Base-by-base conservation (phyloP, 106 monocot species). In the Vanilla planifolia region DNA sequence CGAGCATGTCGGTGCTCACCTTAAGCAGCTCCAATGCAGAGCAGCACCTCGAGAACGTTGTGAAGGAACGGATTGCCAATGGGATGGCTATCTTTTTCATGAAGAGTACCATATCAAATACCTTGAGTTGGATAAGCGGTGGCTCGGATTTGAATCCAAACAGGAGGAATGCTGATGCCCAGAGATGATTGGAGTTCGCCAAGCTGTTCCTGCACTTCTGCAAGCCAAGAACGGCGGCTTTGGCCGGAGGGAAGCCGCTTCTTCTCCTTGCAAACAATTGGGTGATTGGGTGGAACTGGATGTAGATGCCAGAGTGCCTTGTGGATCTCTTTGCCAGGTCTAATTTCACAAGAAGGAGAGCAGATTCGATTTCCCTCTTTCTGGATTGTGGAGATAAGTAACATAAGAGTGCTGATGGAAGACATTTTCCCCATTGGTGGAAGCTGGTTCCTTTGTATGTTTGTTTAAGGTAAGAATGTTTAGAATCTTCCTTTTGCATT, bases 71-170 rank as follows among this genome's bases (percentile, higher is more conserved):
- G 15, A 95, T 69, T 1, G 95, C 95, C 0, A 90, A 60, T 1
- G 95, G 90, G 32, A 95, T 36, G 0, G 90, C 95, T 0, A 73
- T 79, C 66, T 74, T 83, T 46, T 77, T 86, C 23, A 95, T 84
- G 74, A 90, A 95, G 15, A 73, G 64, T 0, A 86, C 83, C 83
- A 84, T 83, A 52, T 95, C 90, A 0, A 48, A 71, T 1, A 86
- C 68, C 41, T 86, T 81, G 11, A 95, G 78, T 27, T 84, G 80
- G 10, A 95, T 86, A 3, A 81, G 47, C 10, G 90, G 83, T 0
- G 86, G 95, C 45, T 95, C 95, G 9, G 86, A 80, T 23, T 90
- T 90, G 80, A 90, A 95, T 5, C 95, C 89, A 15, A 95, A 90
- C 8, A 95, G 68, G 0, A 95, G 69, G 66, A 95, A 95, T 22